phyloP scores from a whole-genome alignment of 805 yeast genomes.

The Torulaspora maleeae region DNA sequence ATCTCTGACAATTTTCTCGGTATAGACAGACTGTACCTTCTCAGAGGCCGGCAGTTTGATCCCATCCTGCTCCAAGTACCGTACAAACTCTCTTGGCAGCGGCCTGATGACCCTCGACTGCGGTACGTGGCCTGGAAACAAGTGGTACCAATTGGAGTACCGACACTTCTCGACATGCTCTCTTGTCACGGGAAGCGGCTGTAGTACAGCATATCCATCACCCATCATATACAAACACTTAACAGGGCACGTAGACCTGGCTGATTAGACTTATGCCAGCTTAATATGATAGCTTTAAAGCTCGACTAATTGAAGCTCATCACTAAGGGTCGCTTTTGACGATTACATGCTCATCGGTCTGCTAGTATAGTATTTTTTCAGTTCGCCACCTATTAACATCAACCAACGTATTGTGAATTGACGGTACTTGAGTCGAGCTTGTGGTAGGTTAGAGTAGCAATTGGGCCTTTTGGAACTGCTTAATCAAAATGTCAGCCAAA shows the following conservation, averaged over 20 bases:
- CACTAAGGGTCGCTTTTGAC: constrained; percentile 5
- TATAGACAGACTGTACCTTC: constrained; percentile 30
- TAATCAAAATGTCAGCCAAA: constrained; percentile 23
- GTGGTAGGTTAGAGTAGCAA: background rate
- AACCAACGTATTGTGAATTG: background rate
- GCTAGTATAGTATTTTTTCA: constrained; percentile 1
- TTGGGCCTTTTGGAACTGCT: background rate
- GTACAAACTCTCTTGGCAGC: constrained; percentile 52
- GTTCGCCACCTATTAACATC: constrained; percentile 10
- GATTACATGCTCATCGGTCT: constrained; percentile 6
- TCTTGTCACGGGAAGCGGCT: constrained; percentile 31
- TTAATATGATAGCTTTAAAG: background rate
- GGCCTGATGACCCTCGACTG: constrained; percentile 51
- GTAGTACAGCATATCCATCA: constrained; percentile 19
- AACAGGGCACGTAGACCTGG: background rate
- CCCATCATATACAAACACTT: constrained; percentile 1
- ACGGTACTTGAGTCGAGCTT: background rate
- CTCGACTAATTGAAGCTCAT: background rate
- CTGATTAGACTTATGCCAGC: background rate
- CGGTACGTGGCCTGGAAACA: constrained; percentile 47
- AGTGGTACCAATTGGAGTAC: constrained; percentile 56
- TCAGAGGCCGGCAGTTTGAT: constrained; percentile 53
- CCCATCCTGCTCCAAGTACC: constrained; percentile 63
- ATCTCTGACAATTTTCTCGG: constrained; percentile 35
- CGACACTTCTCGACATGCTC: constrained; percentile 48